Evolutionary conservation across 768 basidiomycete species (phyloP), one percentile per base, ranked within the genome.

Genomic region (Dioszegia hungarica): DNA sequence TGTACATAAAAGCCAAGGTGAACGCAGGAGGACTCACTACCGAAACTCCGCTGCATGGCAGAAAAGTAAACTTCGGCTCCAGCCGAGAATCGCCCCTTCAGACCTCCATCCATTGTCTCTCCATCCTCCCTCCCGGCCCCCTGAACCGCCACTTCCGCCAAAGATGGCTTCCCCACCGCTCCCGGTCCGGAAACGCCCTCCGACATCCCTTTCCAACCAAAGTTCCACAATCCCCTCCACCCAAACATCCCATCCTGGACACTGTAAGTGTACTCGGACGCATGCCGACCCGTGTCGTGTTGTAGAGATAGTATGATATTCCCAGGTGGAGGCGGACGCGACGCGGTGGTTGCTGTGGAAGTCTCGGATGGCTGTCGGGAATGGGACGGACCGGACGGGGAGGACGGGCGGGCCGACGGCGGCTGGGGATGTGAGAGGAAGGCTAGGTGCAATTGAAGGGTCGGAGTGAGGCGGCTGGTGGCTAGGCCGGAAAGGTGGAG

Each of bases 171-270:
- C 49, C 61, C 59, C 38, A 34, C 48, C 22, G 72, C 68, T n/a
- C 79, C 62, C 75, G 37, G 79, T 60, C 67, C 70, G 0, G 19
- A 14, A 20, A 8, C 17, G 27, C 37, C 15, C 28, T 22, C 65
- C 63, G 31, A 57, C 53, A 29, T 39, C 46, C 73, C 83, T 3
- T 86, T 78, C 75, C 82, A 83, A 14, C 92, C 92, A 78, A 95
- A 97, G 71, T 98, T 95, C 72, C 92, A 90, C 46, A 98, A 80
- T 17, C 90, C 82, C 17, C 88, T 82, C 17, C 90, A 75, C 15
- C 94, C 94, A 80, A 85, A 87, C 90, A 98, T 94, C 19, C 86
- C 85, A 66, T 97, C 94, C 63, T 91, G 89, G 1, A 89, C 89
- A 62, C 90, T 92, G 81, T 88, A 97, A 2, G 88, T 88, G 64